phyloP scores from a whole-genome alignment of 768 basidiomycete genomes.

The Macrolepiota dolichaula region DNA sequence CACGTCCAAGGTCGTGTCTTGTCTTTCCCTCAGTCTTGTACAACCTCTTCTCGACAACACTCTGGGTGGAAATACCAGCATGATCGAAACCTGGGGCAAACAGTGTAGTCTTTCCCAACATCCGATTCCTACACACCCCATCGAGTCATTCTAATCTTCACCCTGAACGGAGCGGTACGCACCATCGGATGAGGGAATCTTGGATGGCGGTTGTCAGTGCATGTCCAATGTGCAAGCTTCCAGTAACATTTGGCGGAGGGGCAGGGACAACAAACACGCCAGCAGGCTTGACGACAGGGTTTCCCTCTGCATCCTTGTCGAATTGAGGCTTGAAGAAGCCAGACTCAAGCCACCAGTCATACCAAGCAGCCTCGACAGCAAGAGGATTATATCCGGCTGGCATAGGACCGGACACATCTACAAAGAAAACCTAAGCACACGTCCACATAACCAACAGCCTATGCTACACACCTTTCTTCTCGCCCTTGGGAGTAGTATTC shows the following conservation, averaged over 20 bases:
- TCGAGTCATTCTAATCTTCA: background rate
- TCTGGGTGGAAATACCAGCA: conserved; percentile 97
- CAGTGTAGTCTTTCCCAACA: conserved; percentile 88
- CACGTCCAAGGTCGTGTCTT: conserved; percentile 92
- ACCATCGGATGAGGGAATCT: conserved; percentile 88
- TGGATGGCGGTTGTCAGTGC: conserved; percentile 90
- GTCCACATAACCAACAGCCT: background rate
- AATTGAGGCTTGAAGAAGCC: conserved; percentile 85
- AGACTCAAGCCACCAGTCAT: conserved; percentile 93
- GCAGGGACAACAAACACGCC: conserved; percentile 76
- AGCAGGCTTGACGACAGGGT: conserved; percentile 54
- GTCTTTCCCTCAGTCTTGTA: conserved; percentile 81
- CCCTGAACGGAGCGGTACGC: conserved; percentile 25
- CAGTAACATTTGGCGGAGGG: conserved; percentile 97
- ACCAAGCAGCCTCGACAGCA: conserved; percentile 94
- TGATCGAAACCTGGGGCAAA: conserved; percentile 97
- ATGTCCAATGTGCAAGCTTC: conserved; percentile 93
- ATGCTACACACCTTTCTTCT: conserved; percentile 79
- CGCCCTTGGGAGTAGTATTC: conserved; percentile 83
- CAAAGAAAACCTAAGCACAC: conserved; percentile 2
- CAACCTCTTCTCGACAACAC: conserved; percentile 91
- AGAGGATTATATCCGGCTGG: conserved; percentile 92
- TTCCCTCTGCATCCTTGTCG: conserved; percentile 47
- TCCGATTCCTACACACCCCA: conserved; percentile 84
- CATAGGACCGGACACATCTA: conserved; percentile 88